Evolutionary conservation across 2,329 filamentous ascomycete species (phyloP).

Genomic region (Botrytis aclada): DNA sequence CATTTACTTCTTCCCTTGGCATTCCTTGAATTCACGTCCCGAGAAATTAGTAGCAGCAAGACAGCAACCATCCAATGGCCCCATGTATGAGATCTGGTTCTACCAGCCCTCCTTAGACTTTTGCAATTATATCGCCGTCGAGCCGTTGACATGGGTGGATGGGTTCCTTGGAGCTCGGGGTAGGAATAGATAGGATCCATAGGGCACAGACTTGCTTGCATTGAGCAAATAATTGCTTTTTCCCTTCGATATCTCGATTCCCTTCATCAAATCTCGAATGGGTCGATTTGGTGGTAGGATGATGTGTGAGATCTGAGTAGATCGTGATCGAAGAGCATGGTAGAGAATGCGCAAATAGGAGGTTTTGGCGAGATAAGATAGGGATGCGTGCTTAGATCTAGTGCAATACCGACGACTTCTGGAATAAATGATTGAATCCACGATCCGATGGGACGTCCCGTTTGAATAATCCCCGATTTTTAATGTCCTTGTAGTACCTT

Average conservation of each 20-base stretch:
- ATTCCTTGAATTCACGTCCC: not conserved
- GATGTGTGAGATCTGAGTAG: not conserved
- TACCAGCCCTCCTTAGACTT: not conserved
- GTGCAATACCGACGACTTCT: not conserved
- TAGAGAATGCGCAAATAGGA: not conserved
- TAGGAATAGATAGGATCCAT: not conserved
- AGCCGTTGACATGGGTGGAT: not conserved
- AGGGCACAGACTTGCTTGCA: slow-evolving; percentile 1
- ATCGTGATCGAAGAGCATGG: not conserved
- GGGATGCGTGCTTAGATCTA: not conserved
- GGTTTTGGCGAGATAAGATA: slow-evolving; percentile 7
- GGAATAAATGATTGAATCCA: not conserved
- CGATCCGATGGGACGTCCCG: not conserved
- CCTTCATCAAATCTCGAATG: not conserved
- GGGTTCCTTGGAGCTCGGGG: not conserved
- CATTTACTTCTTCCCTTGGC: not conserved
- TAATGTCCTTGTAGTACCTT: not conserved
- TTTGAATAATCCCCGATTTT: not conserved
- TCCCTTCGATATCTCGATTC: not conserved
- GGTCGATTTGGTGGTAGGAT: not conserved
- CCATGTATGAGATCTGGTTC: not conserved
- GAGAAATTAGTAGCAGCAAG: not conserved
- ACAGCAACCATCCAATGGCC: not conserved
- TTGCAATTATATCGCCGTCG: not conserved
- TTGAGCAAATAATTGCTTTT: slow-evolving; percentile 11